Evolutionary conservation across 2,329 filamentous ascomycete genomes (phyloP), one percentile per base, ranked within the genome.

Genomic region (Colletotrichum salicis): DNA sequence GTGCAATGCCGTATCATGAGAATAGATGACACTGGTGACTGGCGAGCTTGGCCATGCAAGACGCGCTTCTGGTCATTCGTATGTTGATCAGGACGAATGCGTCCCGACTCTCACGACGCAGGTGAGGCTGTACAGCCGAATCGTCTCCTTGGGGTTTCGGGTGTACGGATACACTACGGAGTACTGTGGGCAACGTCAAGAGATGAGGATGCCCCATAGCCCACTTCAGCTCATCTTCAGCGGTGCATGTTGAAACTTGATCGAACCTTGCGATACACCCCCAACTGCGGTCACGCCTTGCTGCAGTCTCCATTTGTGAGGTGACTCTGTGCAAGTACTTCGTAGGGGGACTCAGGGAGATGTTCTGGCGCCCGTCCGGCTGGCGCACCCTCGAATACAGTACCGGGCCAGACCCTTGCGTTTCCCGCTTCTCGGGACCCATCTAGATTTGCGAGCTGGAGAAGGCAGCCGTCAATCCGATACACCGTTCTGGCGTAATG

Each of bases 401-500:
- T 48, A 48, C 41, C 19, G 41, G 58, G 24, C 51, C 68, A 67
- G 64, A 64, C 27, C 65, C 69, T 59, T 35, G 65, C 52, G 7
- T 35, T 48, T 10, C 57, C 48, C 37, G 37, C 31, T 62, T 54
- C 29, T 24, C 48, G n/a, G 64, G 55, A 60, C 62, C 67, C 67
- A 31, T 59, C 45, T 48, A 45, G 41, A 55, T 63, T 62, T 62
- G 15, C 31, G 60, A 54, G 60, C 48, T 27, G 48, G 58, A 63
- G 31, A 69, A 71, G 65, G 65, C 59, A 69, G 65, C 54, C 54
- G 59, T 35, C 52, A 68, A 68, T 68, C 64, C 63, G 68, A 54
- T 52, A 64, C 64, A 45, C 56, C 56, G 55, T 60, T 48, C 67
- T 51, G 48, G 10, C 58, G 52, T 41, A n/a, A 31, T 15, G 33